These are phyloP conservation scores for Plantago ovata DNA, from an alignment of 257 asterid species.

Conservation along the genomic window DNA sequence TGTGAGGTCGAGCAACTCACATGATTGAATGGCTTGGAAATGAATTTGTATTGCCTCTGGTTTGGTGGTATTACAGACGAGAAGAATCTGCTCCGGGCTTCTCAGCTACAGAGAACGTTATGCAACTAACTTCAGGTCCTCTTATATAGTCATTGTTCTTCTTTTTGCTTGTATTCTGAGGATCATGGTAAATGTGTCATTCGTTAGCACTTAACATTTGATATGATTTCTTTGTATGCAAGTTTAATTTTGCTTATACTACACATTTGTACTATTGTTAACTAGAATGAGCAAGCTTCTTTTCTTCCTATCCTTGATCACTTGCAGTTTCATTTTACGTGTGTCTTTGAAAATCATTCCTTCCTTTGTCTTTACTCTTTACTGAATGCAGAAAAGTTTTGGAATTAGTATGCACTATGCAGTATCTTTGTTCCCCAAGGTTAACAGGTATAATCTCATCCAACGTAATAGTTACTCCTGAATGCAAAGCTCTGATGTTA, in stretches of 20 bases:
- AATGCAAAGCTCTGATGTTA: background rate
- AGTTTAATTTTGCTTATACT: constrained; percentile 1
- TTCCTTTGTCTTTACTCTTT: background rate
- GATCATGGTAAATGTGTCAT: constrained; percentile 12
- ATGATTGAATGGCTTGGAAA: constrained; percentile 5
- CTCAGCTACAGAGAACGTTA: constrained; percentile 4
- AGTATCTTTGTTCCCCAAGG: background rate
- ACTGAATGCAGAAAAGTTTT: background rate
- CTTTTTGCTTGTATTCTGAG: constrained; percentile 21
- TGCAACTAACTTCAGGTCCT: constrained; percentile 6
- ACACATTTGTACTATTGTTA: background rate
- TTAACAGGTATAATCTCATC: background rate
- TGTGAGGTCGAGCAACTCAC: background rate
- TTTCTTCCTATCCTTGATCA: constrained; percentile 9
- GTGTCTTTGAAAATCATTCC: background rate
- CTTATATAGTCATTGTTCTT: background rate
- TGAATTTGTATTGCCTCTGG: constrained; percentile 13
- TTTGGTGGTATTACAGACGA: constrained; percentile 6
- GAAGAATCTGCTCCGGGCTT: constrained; percentile 5
- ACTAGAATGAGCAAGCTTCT: background rate
- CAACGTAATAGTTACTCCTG: background rate
- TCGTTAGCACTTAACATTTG: constrained; percentile 12
- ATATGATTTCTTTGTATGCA: constrained; percentile 6
- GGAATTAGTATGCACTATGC: background rate
- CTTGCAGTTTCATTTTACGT: background rate